A percentile compares a stretch with the other conserved stretches of the same genome.
Conservation (phyloP, 306 rosid species). For the Lathyrus aphaca region DNA sequence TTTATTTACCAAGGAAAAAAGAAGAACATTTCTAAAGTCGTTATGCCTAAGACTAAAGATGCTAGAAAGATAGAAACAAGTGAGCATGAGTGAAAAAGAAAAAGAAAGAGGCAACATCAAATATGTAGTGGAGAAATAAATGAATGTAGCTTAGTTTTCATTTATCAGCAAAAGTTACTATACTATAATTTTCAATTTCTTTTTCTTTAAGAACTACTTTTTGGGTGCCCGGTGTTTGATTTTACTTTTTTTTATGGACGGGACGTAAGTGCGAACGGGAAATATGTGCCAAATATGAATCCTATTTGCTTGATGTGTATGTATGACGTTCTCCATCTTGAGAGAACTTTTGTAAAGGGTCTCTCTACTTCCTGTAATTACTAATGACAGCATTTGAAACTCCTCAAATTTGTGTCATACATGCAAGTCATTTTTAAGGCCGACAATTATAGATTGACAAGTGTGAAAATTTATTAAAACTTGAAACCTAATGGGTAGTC, state of each 20-base stretch:
- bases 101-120: conserved; percentile 9
- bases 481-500: conserved; percentile 5
- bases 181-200: conserved; percentile 11
- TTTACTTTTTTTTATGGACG: conserved; percentile 12
- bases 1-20: neutral
- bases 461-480: neutral
- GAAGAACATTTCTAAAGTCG: neutral
- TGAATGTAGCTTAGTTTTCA: neutral
- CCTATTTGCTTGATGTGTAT: conserved; percentile 15
- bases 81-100: conserved; percentile 1
- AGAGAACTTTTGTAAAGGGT: conserved; percentile 22
- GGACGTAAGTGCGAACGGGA: conserved; percentile 1
- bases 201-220: conserved; percentile 20
- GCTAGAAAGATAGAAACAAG: neutral
- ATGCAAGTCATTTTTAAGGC: conserved; percentile 18
- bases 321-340: conserved; percentile 12
- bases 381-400: neutral
- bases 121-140: neutral
- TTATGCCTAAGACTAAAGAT: conserved; percentile 11
- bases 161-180: conserved; percentile 2
- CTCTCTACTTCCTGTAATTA: conserved; percentile 6
- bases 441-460: neutral
- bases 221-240: conserved; percentile 10
- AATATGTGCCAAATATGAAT: neutral
- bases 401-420: conserved; percentile 15